phyloP scores from a whole-genome alignment of 441 rosid species.

The Melastoma candidum region DNA sequence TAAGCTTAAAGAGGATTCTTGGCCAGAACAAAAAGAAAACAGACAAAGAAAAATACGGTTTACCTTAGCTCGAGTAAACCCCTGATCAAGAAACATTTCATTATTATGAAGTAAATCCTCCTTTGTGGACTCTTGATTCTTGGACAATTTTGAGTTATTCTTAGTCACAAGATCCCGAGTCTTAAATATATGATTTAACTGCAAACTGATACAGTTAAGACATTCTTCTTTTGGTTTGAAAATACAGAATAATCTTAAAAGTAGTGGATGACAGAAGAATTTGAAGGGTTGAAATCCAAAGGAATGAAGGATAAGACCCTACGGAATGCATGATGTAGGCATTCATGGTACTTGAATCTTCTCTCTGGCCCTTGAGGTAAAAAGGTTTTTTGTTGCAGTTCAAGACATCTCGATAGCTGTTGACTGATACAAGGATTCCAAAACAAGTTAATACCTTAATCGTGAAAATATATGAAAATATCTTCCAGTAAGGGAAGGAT shows the following conservation, averaged over 20 bases:
- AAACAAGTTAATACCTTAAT: too few species aligned
- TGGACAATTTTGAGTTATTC: constrained; percentile 66
- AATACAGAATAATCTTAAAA: constrained; percentile 10
- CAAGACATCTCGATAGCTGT: constrained; percentile 74
- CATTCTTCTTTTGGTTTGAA: constrained; percentile 12
- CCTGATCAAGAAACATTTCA: constrained; percentile 61
- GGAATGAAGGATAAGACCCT: constrained; percentile 14
- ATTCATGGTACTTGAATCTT: constrained; percentile 72
- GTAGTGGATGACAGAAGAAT: too few species aligned
- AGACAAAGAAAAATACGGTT: constrained; percentile 11
- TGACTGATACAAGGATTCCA: constrained; percentile 21
- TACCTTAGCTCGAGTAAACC: constrained; percentile 99
- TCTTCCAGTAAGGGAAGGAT: too few species aligned
- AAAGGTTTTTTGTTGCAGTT: constrained; percentile 85
- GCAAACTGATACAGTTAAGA: constrained; percentile 27
- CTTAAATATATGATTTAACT: constrained; percentile 85
- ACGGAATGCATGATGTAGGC: constrained; percentile 88
- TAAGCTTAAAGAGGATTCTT: neutral
- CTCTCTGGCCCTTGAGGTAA: constrained; percentile 63
- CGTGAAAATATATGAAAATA: too few species aligned
- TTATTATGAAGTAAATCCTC: constrained; percentile 45
- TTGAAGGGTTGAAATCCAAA: constrained; percentile 7
- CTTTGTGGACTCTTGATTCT: constrained; percentile 36
- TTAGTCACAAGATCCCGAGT: constrained; percentile 65
- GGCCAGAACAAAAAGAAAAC: neutral